Evolutionary conservation across 805 yeast genomes (phyloP).

Genomic region (Monosporozyma siamensis): DNA sequence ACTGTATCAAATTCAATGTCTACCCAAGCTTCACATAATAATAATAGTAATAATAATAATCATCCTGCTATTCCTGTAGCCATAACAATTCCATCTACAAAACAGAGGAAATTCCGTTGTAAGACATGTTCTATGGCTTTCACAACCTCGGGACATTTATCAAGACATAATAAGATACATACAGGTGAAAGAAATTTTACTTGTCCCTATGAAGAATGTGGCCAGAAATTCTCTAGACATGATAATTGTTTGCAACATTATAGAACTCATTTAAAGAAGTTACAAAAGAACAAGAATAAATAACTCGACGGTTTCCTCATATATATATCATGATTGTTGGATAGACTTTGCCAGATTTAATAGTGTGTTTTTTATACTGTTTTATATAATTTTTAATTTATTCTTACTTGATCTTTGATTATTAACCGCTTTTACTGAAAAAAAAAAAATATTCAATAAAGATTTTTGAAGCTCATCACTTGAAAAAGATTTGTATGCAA

Average conservation of each 20-base stretch:
- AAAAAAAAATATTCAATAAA: too few species aligned
- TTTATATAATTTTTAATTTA: too few species aligned
- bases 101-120: constrained; percentile 11
- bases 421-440: too few species aligned
- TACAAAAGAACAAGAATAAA: constrained; percentile 11
- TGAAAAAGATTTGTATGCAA: too few species aligned
- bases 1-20: background rate
- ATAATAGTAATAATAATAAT: background rate
- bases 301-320: too few species aligned
- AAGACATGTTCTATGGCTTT: constrained; percentile 35
- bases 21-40: background rate
- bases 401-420: too few species aligned
- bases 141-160: constrained; percentile 86
- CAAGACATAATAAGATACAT: constrained; percentile 80
- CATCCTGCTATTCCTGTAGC: too few species aligned
- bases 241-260: constrained; percentile 92
- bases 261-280: constrained; percentile 59
- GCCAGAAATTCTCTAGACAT: constrained; percentile 78
- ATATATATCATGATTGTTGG: too few species aligned
- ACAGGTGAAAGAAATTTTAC: constrained; percentile 83
- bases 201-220: constrained; percentile 76
- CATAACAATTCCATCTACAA: constrained; percentile 1
- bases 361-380: background rate
- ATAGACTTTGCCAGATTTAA: background rate
- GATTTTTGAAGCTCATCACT: background rate